A percentile compares a stretch with the other conserved stretches of the same genome.
phyloP scores from a whole-genome alignment of 2,329 filamentous ascomycete genomes.

The Huntiella bhutanensis region DNA sequence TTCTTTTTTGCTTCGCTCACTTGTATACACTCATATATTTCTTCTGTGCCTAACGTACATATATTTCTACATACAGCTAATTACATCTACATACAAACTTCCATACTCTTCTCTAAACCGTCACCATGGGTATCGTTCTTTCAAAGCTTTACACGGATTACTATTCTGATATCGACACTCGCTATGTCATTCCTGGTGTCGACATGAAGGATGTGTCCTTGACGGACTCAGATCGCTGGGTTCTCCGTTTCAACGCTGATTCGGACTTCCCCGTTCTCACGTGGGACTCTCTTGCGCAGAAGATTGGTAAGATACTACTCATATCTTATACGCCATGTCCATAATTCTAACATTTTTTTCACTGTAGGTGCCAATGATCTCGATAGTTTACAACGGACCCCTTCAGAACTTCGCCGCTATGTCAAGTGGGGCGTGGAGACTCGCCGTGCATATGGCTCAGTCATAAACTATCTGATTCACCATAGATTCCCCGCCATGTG shows the following conservation, averaged over 20 bases:
- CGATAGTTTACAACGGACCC: constrained; percentile 56
- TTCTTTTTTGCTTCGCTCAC: no score
- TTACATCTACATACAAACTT: no score
- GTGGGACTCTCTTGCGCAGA: constrained; percentile 5
- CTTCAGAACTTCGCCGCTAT: constrained; percentile 64
- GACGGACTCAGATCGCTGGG: constrained; percentile 9
- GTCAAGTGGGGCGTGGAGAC: constrained; percentile 56
- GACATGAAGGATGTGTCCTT: constrained; percentile 10
- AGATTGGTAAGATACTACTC: constrained; percentile 6
- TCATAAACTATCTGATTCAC: constrained; percentile 58
- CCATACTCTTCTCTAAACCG: background rate
- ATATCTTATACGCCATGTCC: background rate
- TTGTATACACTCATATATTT: no score
- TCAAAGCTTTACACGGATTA: constrained; percentile 7
- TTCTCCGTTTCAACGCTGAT: constrained; percentile 9
- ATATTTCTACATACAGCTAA: no score
- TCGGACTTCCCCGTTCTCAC: constrained; percentile 6
- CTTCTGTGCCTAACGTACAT: no score
- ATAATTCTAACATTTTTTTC: background rate
- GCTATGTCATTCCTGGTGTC: constrained; percentile 11
- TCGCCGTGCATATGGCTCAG: constrained; percentile 55
- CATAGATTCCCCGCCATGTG: constrained; percentile 51
- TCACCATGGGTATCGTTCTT: constrained; percentile 9
- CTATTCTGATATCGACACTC: constrained; percentile 1
- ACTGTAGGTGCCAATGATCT: constrained; percentile 38